Percentiles rank a stretch among this genome's conserved stretches.
phyloP scores from a whole-genome alignment of 1,139 yeast genomes.

The Hemisphaericaspora xylofermentans region DNA sequence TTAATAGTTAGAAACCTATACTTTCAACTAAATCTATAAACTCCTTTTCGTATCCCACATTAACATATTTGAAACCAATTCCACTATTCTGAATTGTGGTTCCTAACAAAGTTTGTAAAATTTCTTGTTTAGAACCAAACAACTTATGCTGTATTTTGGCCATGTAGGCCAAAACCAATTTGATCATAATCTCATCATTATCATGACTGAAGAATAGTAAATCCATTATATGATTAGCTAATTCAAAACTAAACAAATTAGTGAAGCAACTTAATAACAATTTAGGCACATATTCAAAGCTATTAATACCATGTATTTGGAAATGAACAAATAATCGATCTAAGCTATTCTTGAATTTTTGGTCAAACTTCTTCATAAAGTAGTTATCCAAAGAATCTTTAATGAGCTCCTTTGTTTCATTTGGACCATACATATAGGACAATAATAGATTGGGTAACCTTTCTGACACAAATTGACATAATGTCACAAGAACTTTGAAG shows the following conservation, averaged over 20 bases:
- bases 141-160: conserved; percentile 50
- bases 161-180: conserved; percentile 51
- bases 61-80: conserved; percentile 26
- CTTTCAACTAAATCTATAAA: conserved; percentile 43
- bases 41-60: conserved; percentile 50
- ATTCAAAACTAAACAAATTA: conserved; percentile 25
- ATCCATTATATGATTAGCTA: conserved; percentile 45
- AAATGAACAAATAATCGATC: conserved; percentile 54
- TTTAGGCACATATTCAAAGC: conserved; percentile 26
- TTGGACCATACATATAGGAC: conserved; percentile 12
- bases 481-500: conserved; percentile 41
- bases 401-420: conserved; percentile 9
- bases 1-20: conserved; percentile 7
- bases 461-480: conserved; percentile 43
- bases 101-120: conserved; percentile 35
- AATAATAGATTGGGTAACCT: conserved; percentile 29
- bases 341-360: conserved; percentile 42
- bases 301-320: conserved; percentile 34
- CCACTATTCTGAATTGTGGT: conserved; percentile 3
- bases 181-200: conserved; percentile 30
- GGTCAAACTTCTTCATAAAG: conserved; percentile 41
- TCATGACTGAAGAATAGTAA: conserved; percentile 58
- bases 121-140: conserved; percentile 50
- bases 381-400: conserved; percentile 10
- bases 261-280: conserved; percentile 22